Base-by-base conservation (phyloP, 2,329 filamentous ascomycete species). In the Lasiodiplodia sp. region DNA sequence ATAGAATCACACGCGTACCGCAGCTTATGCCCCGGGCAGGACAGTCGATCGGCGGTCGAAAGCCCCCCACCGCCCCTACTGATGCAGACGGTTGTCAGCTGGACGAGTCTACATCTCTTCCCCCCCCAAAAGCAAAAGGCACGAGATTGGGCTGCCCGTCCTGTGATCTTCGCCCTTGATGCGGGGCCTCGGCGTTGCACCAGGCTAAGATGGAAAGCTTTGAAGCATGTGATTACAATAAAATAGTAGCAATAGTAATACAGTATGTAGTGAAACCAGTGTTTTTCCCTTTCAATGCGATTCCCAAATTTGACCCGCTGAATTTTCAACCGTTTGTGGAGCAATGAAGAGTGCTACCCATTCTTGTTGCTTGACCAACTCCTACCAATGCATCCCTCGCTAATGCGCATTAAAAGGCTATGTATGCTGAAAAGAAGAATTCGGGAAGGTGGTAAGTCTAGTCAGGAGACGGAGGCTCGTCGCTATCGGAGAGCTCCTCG, bases 401-500 rank as follows among this genome's bases (percentile, higher is more conserved):
- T 64, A 64, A 64, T 64, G 55, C 53, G 64, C 64, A 67, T 67
- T 67, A 67, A 67, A 34, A 67, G n/a, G 31, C 44, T 67, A 49
- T 67, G 10, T 67, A 44, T 44, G 40, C 55, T 38, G 37, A 67
- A 53, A 60, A 66, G 52, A 67, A 60, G 52, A 53, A 16, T 52
- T 40, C 21, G 53, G 38, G 37, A 56, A 38, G 16, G 12, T 2
- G 38, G 53, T 11, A 23, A 12, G 21, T 23, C 40, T 60, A 67
- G 16, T 60, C 55, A 12, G 65, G 65, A 38, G 65, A 67, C n/a
- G 65, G 28, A n/a, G 65, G 31, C 28, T 67, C 65, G 10, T 68
- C 66, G 23, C 47, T 53, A 34, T 66, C 63, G 23, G 66, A 53
- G 12, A 94, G 76, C 74, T 94, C 90, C 75, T 93, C 85, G 66